Conservation (phyloP, 768 basidiomycete genomes). For the Pisolithus marmoratus region DNA sequence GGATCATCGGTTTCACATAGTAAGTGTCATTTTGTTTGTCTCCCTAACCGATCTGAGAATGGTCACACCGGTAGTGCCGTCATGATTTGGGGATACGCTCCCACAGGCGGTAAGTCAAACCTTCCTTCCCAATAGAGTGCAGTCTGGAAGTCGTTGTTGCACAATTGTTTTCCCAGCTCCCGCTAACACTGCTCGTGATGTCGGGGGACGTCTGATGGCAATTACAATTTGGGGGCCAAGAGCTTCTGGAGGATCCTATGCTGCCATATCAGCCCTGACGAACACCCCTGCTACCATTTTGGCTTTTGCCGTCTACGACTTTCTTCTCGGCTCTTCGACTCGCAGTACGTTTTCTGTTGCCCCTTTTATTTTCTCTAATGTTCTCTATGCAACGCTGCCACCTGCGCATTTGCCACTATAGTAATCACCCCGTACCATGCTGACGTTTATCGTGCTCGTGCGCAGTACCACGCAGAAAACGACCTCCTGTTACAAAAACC, state of each 20-base stretch:
- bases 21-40: conserved; percentile 13
- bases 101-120: conserved; percentile 36
- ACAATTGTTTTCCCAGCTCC: too few relatives aligned
- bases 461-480: conserved; percentile 21
- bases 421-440: conserved; percentile 20
- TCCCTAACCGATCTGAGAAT: not conserved
- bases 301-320: conserved; percentile 48
- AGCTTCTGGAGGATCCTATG: conserved; percentile 50
- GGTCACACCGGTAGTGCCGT: conserved; percentile 34
- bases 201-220: conserved; percentile 58
- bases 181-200: conserved; percentile 47
- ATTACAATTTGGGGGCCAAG: conserved; percentile 54
- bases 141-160: too few relatives aligned
- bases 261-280: conserved; percentile 57
- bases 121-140: not conserved
- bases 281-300: conserved; percentile 62
- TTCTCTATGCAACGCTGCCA: not conserved
- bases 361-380: conserved; percentile 8
- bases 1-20: conserved; percentile 58
- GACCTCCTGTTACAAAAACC: conserved; percentile 11
- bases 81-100: conserved; percentile 56
- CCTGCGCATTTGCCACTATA: not conserved
- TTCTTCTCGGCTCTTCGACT: conserved; percentile 53
- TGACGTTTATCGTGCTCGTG: conserved; percentile 16
- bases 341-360: conserved; percentile 37